These are phyloP conservation scores for Toxicodendron radicans DNA, from an alignment of 345 rosid genomes.

Conservation along the genomic window DNA sequence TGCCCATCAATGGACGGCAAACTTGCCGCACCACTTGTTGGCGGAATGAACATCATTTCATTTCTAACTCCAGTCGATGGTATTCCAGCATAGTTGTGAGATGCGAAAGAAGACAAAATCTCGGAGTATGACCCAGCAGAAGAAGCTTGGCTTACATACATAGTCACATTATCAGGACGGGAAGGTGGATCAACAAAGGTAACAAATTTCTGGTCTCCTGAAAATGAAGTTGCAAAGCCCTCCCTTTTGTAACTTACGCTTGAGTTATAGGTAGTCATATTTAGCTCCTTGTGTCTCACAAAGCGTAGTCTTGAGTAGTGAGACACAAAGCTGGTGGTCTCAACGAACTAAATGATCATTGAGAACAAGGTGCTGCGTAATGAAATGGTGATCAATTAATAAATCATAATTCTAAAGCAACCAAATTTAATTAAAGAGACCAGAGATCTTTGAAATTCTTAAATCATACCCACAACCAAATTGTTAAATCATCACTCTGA, in stretches of 20 bases:
- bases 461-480: too few species aligned
- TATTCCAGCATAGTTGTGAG: slow-evolving; percentile 26
- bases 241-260: slow-evolving; percentile 58
- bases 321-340: slow-evolving; percentile 13
- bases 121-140: slow-evolving; percentile 46
- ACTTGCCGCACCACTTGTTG: slow-evolving; percentile 36
- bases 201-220: slow-evolving; percentile 38
- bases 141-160: slow-evolving; percentile 60
- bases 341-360: slow-evolving; percentile 26
- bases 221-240: slow-evolving; percentile 47
- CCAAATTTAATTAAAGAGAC: not conserved
- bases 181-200: slow-evolving; percentile 38
- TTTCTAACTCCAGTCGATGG: slow-evolving; percentile 33
- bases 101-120: slow-evolving; percentile 34
- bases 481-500: not conserved
- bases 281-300: too few species aligned
- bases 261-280: slow-evolving; percentile 75
- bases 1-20: slow-evolving; percentile 33
- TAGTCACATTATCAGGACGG: slow-evolving; percentile 46
- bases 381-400: slow-evolving; percentile 9
- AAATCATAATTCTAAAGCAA: slow-evolving; percentile 22
- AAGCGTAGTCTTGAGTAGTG: slow-evolving; percentile 14
- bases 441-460: slow-evolving; percentile 15
- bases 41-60: slow-evolving; percentile 62
- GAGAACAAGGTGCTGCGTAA: slow-evolving; percentile 26